phyloP scores from a whole-genome alignment of 306 rosid genomes.

The Arachis hypogaea region DNA sequence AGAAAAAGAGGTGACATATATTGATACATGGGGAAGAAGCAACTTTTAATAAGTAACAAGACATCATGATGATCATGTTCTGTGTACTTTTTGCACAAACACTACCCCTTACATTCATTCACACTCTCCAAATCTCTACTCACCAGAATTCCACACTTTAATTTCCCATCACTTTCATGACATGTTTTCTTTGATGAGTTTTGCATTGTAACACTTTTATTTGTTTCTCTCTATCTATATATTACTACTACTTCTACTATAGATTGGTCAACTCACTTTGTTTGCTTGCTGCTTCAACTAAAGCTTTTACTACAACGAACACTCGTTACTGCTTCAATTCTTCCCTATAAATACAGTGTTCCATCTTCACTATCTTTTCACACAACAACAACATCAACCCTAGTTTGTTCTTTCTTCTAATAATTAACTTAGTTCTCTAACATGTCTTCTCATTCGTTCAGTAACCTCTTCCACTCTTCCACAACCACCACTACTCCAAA shows the following conservation, averaged over 20 bases:
- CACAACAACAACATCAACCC: slow-evolving; percentile 31
- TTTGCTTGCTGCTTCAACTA: slow-evolving; percentile 47
- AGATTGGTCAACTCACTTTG: slow-evolving; percentile 49
- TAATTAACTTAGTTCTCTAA: background rate
- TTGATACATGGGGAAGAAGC: slow-evolving; percentile 42
- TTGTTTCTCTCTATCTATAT: slow-evolving; percentile 19
- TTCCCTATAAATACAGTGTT: slow-evolving; percentile 41
- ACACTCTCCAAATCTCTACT: slow-evolving; percentile 33
- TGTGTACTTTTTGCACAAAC: slow-evolving; percentile 41
- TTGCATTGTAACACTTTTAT: too few relatives aligned
- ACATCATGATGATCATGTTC: slow-evolving; percentile 34
- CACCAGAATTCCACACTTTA: slow-evolving; percentile 34
- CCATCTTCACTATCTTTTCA: slow-evolving; percentile 42
- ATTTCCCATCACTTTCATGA: too few relatives aligned
- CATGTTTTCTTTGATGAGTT: too few relatives aligned
- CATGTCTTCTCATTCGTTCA: slow-evolving; percentile 50
- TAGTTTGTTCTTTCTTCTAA: background rate
- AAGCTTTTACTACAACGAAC: slow-evolving; percentile 44
- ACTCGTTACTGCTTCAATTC: slow-evolving; percentile 30
- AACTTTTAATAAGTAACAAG: slow-evolving; percentile 34
- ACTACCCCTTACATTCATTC: background rate
- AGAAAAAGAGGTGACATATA: background rate
- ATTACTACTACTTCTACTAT: slow-evolving; percentile 4
- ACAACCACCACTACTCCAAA: slow-evolving; percentile 33
- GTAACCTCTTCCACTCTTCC: slow-evolving; percentile 37